A percentile compares a stretch with the other conserved stretches of the same genome.
Evolutionary conservation across 2,329 filamentous ascomycete genomes (phyloP).

Genomic region (Calonectria pteridis): DNA sequence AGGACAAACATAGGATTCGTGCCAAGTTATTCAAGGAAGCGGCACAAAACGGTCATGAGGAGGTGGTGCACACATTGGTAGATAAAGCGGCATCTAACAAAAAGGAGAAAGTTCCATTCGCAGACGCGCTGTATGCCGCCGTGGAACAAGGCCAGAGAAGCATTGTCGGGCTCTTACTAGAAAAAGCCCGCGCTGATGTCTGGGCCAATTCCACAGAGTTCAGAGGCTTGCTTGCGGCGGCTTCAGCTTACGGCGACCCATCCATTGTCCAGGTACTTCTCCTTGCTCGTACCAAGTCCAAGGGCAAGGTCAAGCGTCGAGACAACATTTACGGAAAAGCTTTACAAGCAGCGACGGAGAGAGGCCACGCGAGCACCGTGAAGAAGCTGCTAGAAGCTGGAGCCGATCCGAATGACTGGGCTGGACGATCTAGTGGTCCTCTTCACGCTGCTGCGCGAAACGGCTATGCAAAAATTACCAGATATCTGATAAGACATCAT

Average conservation of each 20-base stretch:
- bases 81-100: neutral
- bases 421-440: neutral
- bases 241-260: neutral
- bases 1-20: neutral
- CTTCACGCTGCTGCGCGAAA: neutral
- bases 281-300: neutral
- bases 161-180: neutral
- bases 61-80: neutral
- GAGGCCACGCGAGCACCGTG: neutral
- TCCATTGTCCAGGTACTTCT: neutral
- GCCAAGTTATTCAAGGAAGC: neutral
- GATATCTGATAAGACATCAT: neutral
- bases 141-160: neutral
- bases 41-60: neutral
- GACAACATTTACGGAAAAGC: neutral
- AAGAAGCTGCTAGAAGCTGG: neutral
- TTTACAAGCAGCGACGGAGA: neutral
- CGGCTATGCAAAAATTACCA: neutral
- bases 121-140: neutral
- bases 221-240: neutral
- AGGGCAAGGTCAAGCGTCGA: neutral
- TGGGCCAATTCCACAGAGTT: neutral
- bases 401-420: neutral
- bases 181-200: neutral
- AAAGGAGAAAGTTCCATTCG: neutral